Percentiles rank a stretch among this genome's conserved stretches.
These are phyloP conservation scores for Penicillium cinerascens DNA, from an alignment of 495 filamentous ascomycete genomes.

Conservation along the genomic window DNA sequence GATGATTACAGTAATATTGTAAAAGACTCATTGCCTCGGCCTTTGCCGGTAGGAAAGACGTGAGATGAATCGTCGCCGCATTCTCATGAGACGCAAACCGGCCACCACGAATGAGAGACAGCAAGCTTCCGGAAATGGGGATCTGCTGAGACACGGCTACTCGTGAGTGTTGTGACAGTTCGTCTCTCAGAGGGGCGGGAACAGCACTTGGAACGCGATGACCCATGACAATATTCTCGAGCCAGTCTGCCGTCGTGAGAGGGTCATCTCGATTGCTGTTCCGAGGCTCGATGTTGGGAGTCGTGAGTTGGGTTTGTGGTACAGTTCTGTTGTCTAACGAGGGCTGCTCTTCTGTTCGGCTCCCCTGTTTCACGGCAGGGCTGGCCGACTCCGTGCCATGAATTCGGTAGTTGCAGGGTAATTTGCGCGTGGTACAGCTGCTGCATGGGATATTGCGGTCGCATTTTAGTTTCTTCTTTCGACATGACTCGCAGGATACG, in stretches of 20 bases:
- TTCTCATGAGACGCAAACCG: conserved; percentile 15
- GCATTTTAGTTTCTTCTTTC: conserved; percentile 15
- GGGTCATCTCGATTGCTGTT: conserved; percentile 17
- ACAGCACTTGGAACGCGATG: conserved; percentile 30
- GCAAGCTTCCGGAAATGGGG: background rate
- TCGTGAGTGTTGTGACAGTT: conserved; percentile 8
- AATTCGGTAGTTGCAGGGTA: conserved; percentile 32
- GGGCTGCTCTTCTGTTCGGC: background rate
- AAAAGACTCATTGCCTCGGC: conserved; percentile 30
- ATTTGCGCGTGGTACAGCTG: conserved; percentile 37
- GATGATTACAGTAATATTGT: conserved; percentile 32
- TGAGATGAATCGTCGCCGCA: conserved; percentile 21
- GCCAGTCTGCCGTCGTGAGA: conserved; percentile 28
- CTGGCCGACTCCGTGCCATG: background rate
- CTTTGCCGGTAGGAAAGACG: conserved; percentile 24
- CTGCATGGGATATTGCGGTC: conserved; percentile 36
- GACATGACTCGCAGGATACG: conserved; percentile 42
- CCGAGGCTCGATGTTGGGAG: background rate
- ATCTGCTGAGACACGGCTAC: background rate
- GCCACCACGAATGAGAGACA: background rate
- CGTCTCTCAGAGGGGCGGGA: conserved; percentile 22
- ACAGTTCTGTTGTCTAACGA: background rate
- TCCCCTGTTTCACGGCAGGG: background rate
- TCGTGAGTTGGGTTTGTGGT: background rate
- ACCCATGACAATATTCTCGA: conserved; percentile 42